Percentiles rank a stretch among this genome's conserved stretches.
Evolutionary conservation across 2,329 filamentous ascomycete genomes (phyloP).

Genomic region (Rutstroemia sp.): DNA sequence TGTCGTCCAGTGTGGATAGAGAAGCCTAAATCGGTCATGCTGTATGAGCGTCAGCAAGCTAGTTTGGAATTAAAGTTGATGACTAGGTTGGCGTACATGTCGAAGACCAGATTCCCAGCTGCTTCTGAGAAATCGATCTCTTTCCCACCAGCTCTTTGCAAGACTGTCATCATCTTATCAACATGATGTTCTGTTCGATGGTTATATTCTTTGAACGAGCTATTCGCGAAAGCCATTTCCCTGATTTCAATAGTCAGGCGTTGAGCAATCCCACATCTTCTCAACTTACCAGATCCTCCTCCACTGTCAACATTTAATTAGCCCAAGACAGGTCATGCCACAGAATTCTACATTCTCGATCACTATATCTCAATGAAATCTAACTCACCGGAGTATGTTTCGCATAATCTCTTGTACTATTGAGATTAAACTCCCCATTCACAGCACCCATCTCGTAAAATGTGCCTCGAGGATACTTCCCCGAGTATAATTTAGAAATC

Average conservation of each 20-base stretch:
- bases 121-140: slow-evolving; percentile 10
- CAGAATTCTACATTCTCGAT: neutral
- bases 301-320: slow-evolving; percentile 4
- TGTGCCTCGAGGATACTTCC: slow-evolving; percentile 14
- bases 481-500: slow-evolving; percentile 11
- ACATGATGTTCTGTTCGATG: slow-evolving; percentile 13
- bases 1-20: slow-evolving; percentile 13
- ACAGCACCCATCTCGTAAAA: slow-evolving; percentile 14
- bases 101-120: slow-evolving; percentile 13
- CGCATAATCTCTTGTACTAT: slow-evolving; percentile 11
- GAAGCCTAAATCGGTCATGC: slow-evolving; percentile 16
- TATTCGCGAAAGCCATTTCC: slow-evolving; percentile 13
- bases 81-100: slow-evolving; percentile 8
- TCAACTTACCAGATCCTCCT: slow-evolving; percentile 11
- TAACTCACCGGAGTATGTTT: slow-evolving; percentile 3
- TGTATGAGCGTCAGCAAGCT: neutral
- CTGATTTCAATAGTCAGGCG: neutral
- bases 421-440: slow-evolving; percentile 12
- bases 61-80: neutral
- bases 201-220: slow-evolving; percentile 13
- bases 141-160: neutral
- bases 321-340: neutral
- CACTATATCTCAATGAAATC: neutral
- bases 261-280: neutral
- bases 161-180: slow-evolving; percentile 6